Evolutionary conservation across 345 rosid species (phyloP), one percentile per base, ranked within the genome.

Genomic region (Firmiana major): DNA sequence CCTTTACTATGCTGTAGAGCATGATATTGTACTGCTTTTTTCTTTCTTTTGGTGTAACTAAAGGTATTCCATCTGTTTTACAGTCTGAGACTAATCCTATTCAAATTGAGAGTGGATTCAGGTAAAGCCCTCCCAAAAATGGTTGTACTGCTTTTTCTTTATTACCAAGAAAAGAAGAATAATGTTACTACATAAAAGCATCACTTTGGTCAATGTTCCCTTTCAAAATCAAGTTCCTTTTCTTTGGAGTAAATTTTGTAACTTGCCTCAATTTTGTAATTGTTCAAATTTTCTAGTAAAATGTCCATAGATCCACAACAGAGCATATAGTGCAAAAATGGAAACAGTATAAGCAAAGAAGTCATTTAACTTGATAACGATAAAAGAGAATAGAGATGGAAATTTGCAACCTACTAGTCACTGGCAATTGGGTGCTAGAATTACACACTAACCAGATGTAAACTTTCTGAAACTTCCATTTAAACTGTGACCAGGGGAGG

Each of bases 401-500:
- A 63, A 13, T 42, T 28, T 40, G 12, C 4, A 17, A 51, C 7
- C 26, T 45, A 31, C 7, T 48, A 76, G 31, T 40, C 59, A 17
- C 21, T 57, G 7, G 21, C 10, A 60, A 65, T 28, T 40, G 8
- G 68, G 36, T 4, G 58, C 2, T 8, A 54, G 12, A 60, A 55
- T 42, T 15, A 73, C 71, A 75, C 17, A 78, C 85, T 34, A 55
- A 86, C 90, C 87, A 31, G 88, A 82, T 62, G 80, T 72, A 40
- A 77, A 82, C 79, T 83, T 83, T 78, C 91, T 85, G 82, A 85
- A 83, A 76, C 91, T 85, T 74, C 84, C 83, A 58, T 75, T 85
- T 72, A 85, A 79, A 81, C 87, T 80, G 79, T 76, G 73, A 40
- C 79, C 79, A 2, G 83, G 83, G 59, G 89, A 84, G 24, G 80